These are phyloP conservation scores for Tulasnella sp. DNA, from an alignment of 768 basidiomycete genomes.

Conservation along the genomic window DNA sequence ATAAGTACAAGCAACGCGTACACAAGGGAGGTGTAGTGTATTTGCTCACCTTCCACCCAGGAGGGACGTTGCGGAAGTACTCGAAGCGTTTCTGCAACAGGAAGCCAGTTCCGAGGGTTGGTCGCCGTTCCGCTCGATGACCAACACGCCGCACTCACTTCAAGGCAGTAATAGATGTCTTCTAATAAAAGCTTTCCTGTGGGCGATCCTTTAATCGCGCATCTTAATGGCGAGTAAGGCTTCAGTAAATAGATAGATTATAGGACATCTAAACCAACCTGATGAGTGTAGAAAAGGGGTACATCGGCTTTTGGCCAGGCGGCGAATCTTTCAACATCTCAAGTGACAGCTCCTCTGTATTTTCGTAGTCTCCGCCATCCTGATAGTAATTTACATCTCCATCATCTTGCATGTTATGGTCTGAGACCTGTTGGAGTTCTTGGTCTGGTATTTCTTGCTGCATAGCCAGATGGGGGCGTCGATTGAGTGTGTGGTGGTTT, in stretches of 20 bases:
- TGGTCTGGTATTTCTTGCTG: conserved; percentile 5
- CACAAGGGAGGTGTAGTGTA: conserved; percentile 5
- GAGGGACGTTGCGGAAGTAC: conserved; percentile 82
- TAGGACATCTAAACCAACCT: conserved; percentile 53
- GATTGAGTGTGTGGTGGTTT: conserved; percentile 10
- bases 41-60: conserved; percentile 84
- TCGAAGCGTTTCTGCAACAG: conserved; percentile 62
- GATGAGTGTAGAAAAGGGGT: conserved; percentile 88
- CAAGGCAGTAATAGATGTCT: conserved; percentile 91
- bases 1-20: conserved; percentile 34
- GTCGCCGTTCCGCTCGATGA: not conserved
- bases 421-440: conserved; percentile 15
- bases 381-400: conserved; percentile 32
- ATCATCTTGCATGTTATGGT: conserved; percentile 22
- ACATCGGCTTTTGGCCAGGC: conserved; percentile 87
- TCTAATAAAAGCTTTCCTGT: conserved; percentile 83
- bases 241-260: conserved; percentile 2
- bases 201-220: conserved; percentile 89
- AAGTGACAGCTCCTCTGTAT: conserved; percentile 30
- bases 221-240: conserved; percentile 51
- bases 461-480: conserved; percentile 17
- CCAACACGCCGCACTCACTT: conserved; percentile 1
- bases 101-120: conserved; percentile 9
- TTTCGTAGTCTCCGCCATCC: conserved; percentile 30
- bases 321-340: conserved; percentile 61